phyloP scores from a whole-genome alignment of 169 alveolate species.

The Cryptosporidium sp. region DNA sequence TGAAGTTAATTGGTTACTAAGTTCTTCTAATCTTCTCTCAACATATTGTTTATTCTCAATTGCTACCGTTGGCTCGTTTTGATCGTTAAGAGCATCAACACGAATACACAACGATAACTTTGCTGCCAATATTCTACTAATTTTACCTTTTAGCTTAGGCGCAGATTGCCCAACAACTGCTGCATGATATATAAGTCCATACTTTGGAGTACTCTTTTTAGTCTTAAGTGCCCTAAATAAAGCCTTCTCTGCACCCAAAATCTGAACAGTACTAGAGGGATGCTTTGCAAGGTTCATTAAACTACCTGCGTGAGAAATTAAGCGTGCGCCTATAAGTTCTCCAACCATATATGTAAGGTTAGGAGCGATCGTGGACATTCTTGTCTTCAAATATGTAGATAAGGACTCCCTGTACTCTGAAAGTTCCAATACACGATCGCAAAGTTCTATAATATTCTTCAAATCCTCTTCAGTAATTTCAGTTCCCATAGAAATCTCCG shows the following conservation, averaged over 20 bases:
- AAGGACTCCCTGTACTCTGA: conserved; percentile 93
- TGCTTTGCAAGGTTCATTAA: conserved; percentile 97
- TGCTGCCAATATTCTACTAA: conserved; percentile 98
- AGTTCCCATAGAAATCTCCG: conserved; percentile 99
- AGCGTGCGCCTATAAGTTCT: conserved; percentile 99
- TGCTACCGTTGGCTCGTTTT: conserved; percentile 94
- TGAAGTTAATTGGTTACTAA: conserved; percentile 81
- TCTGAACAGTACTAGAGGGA: conserved; percentile 99
- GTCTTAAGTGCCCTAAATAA: conserved; percentile 98
- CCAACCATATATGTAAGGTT: conserved; percentile 98
- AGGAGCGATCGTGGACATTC: conserved; percentile 99
- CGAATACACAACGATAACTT: conserved; percentile 98
- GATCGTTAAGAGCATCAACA: conserved; percentile 97
- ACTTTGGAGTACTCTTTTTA: conserved; percentile 99
- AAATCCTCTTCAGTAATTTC: conserved; percentile 97
- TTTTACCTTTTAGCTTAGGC: conserved; percentile 97
- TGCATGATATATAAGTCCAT: conserved; percentile 99
- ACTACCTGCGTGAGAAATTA: conserved; percentile 99
- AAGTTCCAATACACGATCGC: conserved; percentile 95
- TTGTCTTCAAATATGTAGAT: conserved; percentile 94
- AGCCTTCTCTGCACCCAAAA: conserved; percentile 99
- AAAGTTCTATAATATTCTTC: conserved; percentile 91
- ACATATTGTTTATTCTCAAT: conserved; percentile 89
- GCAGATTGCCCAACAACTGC: conserved; percentile 98
- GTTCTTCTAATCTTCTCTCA: conserved; percentile 90